Conservation (phyloP, 2,329 filamentous ascomycete genomes). For the Alternaria longipes region DNA sequence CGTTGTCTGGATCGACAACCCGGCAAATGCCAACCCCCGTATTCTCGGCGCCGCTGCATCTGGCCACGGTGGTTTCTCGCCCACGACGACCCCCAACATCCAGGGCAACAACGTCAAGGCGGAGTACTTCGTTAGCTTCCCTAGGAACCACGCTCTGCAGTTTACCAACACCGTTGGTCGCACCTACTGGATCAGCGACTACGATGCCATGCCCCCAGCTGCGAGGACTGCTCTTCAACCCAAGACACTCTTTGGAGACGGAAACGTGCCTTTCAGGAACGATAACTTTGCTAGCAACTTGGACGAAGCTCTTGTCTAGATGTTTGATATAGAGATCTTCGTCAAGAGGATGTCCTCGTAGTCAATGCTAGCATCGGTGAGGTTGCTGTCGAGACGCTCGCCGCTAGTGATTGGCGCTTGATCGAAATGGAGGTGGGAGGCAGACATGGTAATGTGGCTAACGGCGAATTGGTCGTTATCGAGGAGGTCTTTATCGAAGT, state of each 20-base stretch:
- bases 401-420: too few species aligned
- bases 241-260: background rate
- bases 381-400: too few species aligned
- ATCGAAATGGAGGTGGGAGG: too few species aligned
- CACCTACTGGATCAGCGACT: constrained; percentile 4
- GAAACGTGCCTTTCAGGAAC: background rate
- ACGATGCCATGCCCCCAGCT: background rate
- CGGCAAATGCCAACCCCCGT: background rate
- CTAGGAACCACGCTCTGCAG: background rate
- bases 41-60: too few species aligned
- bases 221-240: background rate
- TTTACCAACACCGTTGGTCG: constrained; percentile 1
- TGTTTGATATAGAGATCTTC: too few species aligned
- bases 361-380: too few species aligned
- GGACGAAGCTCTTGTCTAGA: background rate
- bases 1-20: background rate
- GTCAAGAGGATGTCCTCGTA: too few species aligned
- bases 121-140: background rate
- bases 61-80: background rate
- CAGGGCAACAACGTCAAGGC: background rate
- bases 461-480: too few species aligned
- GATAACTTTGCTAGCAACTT: background rate
- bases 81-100: background rate
- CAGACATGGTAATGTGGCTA: too few species aligned
- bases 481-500: too few species aligned